These are phyloP conservation scores for Alliaria petiolata DNA, from an alignment of 345 rosid genomes.

Conservation along the genomic window DNA sequence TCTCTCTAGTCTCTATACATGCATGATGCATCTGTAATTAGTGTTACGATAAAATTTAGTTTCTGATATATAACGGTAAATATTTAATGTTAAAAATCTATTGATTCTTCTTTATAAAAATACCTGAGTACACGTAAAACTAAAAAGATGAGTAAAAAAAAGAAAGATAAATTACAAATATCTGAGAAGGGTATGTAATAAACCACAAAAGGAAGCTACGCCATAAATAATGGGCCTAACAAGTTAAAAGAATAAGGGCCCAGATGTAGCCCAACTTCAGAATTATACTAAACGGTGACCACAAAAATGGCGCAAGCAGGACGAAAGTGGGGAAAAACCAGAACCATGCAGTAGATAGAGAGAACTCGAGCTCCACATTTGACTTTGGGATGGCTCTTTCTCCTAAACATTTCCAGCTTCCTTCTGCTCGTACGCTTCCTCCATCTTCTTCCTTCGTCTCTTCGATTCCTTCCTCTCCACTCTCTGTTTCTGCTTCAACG, in stretches of 20 bases:
- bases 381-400: conserved; percentile 23
- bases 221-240: not conserved
- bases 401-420: conserved; percentile 6
- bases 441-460: conserved; percentile 3
- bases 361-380: not conserved
- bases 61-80: no score
- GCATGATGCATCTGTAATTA: no score
- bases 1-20: no score
- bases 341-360: conserved; percentile 22
- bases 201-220: not conserved
- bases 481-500: conserved; percentile 8
- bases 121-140: no score
- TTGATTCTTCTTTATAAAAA: no score
- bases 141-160: no score
- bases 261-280: not conserved
- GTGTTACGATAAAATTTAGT: no score
- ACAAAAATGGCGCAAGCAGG: conserved; percentile 20
- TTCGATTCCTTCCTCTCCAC: not conserved
- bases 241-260: not conserved
- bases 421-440: conserved; percentile 6
- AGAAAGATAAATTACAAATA: no score
- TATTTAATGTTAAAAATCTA: no score
- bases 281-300: conserved; percentile 12
- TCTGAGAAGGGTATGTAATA: not conserved
- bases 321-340: not conserved